These are phyloP conservation scores for Annulohypoxylon maeteangense DNA, from an alignment of 495 filamentous ascomycete genomes.

Conservation along the genomic window DNA sequence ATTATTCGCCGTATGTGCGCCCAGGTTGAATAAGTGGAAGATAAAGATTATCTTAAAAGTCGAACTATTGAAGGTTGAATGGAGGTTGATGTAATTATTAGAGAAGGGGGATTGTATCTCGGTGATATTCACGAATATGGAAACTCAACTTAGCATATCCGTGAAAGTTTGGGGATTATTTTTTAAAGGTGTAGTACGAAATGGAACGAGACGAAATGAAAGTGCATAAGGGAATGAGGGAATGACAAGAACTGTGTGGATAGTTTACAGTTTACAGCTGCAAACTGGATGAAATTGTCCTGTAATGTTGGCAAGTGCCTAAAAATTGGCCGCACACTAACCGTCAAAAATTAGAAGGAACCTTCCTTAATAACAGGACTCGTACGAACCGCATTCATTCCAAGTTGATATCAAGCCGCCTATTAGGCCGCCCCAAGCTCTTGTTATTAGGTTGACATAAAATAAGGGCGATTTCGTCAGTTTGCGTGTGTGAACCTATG, in stretches of 20 bases:
- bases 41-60: neutral
- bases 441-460: slow-evolving; percentile 1
- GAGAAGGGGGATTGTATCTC: neutral
- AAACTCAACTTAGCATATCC: neutral
- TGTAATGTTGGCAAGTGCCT: neutral
- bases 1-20: neutral
- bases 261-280: neutral
- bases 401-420: neutral
- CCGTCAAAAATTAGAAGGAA: neutral
- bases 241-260: neutral
- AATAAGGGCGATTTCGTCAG: neutral
- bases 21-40: neutral
- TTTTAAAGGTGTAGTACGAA: neutral
- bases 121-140: neutral
- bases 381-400: neutral
- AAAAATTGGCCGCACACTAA: neutral
- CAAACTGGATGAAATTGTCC: neutral
- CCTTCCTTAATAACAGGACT: neutral
- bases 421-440: neutral
- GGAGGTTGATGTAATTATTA: neutral
- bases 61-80: neutral
- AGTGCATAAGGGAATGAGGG: too few species aligned
- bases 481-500: slow-evolving; percentile 21
- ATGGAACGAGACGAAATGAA: neutral
- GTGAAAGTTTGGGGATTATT: neutral